Conservation (phyloP, 345 rosid species). For the Brassica cretica region DNA sequence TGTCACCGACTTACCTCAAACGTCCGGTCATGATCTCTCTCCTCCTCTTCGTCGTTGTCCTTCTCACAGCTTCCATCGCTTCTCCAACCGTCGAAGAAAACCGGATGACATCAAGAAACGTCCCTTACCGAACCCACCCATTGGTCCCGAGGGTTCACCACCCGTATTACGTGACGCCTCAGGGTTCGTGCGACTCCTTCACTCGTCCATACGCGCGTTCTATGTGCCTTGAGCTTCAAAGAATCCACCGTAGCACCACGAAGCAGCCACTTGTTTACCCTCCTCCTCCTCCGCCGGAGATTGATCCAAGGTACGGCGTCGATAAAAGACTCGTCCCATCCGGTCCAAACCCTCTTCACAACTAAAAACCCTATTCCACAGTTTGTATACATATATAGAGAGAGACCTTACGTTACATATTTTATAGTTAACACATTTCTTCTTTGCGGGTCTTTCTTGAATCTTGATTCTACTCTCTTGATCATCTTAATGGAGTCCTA, state of each 20-base stretch:
- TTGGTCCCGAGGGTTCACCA: slow-evolving; percentile 20
- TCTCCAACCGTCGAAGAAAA: slow-evolving; percentile 6
- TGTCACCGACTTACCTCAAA: slow-evolving; percentile 14
- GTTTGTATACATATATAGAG: slow-evolving; percentile 17
- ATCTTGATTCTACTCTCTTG: slow-evolving; percentile 11
- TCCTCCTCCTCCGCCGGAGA: slow-evolving; percentile 45
- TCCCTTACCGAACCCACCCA: slow-evolving; percentile 10
- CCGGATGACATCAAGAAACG: slow-evolving; percentile 18
- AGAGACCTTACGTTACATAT: slow-evolving; percentile 3
- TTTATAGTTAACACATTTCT: background rate
- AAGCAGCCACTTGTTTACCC: slow-evolving; percentile 25
- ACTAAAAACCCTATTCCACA: slow-evolving; percentile 32
- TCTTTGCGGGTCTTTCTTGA: slow-evolving; percentile 9
- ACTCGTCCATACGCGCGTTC: slow-evolving; percentile 41
- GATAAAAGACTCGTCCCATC: slow-evolving; percentile 87
- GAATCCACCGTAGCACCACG: slow-evolving; percentile 28
- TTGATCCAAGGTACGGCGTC: slow-evolving; percentile 77
- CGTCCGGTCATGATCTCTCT: slow-evolving; percentile 25
- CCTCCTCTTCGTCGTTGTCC: slow-evolving; percentile 13
- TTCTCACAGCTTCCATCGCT: background rate
- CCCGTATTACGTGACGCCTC: slow-evolving; percentile 32
- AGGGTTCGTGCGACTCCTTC: slow-evolving; percentile 34
- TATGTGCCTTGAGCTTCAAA: slow-evolving; percentile 39
- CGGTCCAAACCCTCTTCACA: slow-evolving; percentile 92
- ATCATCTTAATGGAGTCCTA: background rate